Conservation (phyloP, 768 basidiomycete species). For the Lyophyllum decastes region DNA sequence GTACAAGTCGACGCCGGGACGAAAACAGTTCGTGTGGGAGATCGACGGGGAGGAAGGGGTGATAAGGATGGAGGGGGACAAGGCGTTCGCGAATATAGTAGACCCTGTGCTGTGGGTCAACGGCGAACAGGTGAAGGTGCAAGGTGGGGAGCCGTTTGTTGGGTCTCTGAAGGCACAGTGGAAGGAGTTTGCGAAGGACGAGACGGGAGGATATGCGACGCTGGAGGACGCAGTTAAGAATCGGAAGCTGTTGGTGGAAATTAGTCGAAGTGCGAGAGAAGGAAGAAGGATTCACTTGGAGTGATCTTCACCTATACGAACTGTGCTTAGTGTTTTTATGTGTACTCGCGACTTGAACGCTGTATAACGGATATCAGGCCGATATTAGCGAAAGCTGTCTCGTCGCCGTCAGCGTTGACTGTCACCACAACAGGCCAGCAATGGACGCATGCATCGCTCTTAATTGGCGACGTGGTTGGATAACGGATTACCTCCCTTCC, state of each 20-base stretch:
- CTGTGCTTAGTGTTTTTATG: too few relatives aligned
- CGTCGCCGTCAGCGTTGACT: too few relatives aligned
- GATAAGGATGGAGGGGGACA: slow-evolving; percentile 24
- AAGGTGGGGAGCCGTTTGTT: not conserved
- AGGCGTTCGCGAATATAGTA: slow-evolving; percentile 18
- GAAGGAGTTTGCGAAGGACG: slow-evolving; percentile 24
- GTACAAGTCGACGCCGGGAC: slow-evolving; percentile 19
- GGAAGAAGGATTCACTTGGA: slow-evolving; percentile 23
- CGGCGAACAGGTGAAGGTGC: slow-evolving; percentile 25
- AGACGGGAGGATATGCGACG: slow-evolving; percentile 22
- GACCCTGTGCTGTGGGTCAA: slow-evolving; percentile 32
- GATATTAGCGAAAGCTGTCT: too few relatives aligned
- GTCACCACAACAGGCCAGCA: too few relatives aligned
- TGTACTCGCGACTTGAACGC: too few relatives aligned
- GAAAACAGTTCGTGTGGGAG: slow-evolving; percentile 29
- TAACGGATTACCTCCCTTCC: too few relatives aligned
- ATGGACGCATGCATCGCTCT: too few relatives aligned
- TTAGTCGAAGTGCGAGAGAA: slow-evolving; percentile 21
- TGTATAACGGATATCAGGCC: too few relatives aligned
- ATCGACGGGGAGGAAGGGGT: slow-evolving; percentile 36
- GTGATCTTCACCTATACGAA: not conserved
- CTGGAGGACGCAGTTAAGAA: slow-evolving; percentile 29
- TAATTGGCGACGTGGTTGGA: too few relatives aligned
- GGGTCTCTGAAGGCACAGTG: slow-evolving; percentile 16
- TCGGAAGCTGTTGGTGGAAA: slow-evolving; percentile 23